Conservation (phyloP, 805 yeast genomes). For the Saturnispora gosingensis region DNA sequence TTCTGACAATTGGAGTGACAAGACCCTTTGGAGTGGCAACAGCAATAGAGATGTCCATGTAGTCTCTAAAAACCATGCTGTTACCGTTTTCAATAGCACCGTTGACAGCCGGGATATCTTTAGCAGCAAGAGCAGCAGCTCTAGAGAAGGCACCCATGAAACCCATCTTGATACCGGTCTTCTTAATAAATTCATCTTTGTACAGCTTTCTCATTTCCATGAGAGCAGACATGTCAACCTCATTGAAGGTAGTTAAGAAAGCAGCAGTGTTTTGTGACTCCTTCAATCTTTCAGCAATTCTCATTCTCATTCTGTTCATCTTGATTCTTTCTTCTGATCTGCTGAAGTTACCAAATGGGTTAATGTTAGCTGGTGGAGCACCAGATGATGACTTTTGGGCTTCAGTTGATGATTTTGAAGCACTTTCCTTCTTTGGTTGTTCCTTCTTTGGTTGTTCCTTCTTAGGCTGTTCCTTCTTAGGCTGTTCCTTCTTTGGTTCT, state of each 20-base stretch:
- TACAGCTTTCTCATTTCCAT: conserved; percentile 92
- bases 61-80: conserved; percentile 93
- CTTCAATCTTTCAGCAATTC: conserved; percentile 98
- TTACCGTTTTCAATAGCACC: conserved; percentile 89
- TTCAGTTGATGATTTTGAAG: conserved; percentile 15
- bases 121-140: conserved; percentile 87
- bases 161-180: conserved; percentile 90
- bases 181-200: conserved; percentile 93
- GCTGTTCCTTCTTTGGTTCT: conserved; percentile 22
- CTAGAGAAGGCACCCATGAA: conserved; percentile 98
- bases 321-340: conserved; percentile 87
- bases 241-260: conserved; percentile 94
- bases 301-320: conserved; percentile 98
- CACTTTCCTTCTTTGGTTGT: conserved; percentile 3
- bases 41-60: conserved; percentile 90
- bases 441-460: not conserved
- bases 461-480: conserved; percentile 1
- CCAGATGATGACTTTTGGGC: conserved; percentile 15
- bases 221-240: conserved; percentile 89
- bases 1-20: conserved; percentile 96
- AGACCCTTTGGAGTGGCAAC: conserved; percentile 99
- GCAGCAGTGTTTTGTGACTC: conserved; percentile 99
- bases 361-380: conserved; percentile 23
- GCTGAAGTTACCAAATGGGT: conserved; percentile 45
- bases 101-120: conserved; percentile 90